Evolutionary conservation across 148 eudicot species (phyloP).

Genomic region (Amaranthus palmeri): DNA sequence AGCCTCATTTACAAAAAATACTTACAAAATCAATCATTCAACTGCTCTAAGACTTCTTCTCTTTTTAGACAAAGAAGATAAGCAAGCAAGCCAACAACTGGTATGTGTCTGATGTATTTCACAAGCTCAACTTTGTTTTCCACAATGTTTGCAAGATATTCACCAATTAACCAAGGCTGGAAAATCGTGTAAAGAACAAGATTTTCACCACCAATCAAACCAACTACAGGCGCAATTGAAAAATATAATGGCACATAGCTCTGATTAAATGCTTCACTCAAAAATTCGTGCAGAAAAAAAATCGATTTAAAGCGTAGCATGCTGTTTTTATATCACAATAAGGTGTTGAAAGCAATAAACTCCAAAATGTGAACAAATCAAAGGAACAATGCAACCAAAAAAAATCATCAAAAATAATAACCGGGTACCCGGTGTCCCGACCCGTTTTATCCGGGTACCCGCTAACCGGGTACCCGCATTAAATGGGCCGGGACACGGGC

Average conservation of each 20-base stretch:
- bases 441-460: too few species aligned
- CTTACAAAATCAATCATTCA: neutral
- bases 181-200: constrained; percentile 66
- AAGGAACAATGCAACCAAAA: too few species aligned
- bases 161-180: constrained; percentile 95
- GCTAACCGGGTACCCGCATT: too few species aligned
- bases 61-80: constrained; percentile 59
- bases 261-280: neutral
- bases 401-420: too few species aligned
- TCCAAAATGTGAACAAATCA: too few species aligned
- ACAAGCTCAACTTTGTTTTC: constrained; percentile 41
- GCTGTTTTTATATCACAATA: neutral
- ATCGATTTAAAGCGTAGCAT: neutral
- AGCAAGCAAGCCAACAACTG: constrained; percentile 66
- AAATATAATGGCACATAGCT: neutral
- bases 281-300: neutral
- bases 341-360: neutral
- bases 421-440: too few species aligned
- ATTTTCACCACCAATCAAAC: constrained; percentile 75
- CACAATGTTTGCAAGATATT: constrained; percentile 61
- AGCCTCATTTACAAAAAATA: neutral
- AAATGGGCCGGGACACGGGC: too few species aligned
- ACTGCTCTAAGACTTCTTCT: constrained; percentile 24
- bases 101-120: constrained; percentile 53
- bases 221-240: constrained; percentile 50